Base-by-base conservation (phyloP, 257 asterid species). In the Nicotiana tabacum region DNA sequence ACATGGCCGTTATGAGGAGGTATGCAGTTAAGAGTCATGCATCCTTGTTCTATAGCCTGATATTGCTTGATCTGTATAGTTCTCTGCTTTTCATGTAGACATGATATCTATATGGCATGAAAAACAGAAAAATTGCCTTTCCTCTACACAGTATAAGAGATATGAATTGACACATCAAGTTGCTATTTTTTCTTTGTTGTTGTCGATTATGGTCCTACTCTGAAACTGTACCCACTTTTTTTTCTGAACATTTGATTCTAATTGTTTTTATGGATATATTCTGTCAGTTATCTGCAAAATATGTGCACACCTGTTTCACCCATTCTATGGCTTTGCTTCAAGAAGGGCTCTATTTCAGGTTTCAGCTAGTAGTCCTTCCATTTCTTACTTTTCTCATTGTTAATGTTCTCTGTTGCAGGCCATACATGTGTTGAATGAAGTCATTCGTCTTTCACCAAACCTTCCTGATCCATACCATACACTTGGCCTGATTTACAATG, bases 361-460 rank as follows among this genome's bases (percentile, higher is more conserved):
- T 67, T 32, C 76, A 29, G 33, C 81, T 83, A n/a, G 1, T 85
- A 82, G 64, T 78, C 43, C 77, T 82, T 24, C 29, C 77, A 77
- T 43, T 33, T 60, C 53, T 81, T 32, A 84, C 56, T 82, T 80
- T 21, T 58, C 85, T 83, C 35, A 82, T 84, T 78, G 60, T 65
- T 78, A 61, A 78, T 79, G 64, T 56, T 88, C 77, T 83, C 80
- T 67, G 81, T 66, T 89, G 85, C 83, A 95, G 98, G 98, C 98
- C 82, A 90, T 92, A 70, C 55, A 70, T 39, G 70, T 91, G 86
- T 81, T 91, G 88, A 86, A 80, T 29, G 93, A 93, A 90, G 96
- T 93, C 68, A 90, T 95, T 85, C 98, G 88, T 53, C 89, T 92
- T 78, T 91, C 97, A 60, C 98, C 98, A 51, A 92, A 95, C 86